phyloP scores from a whole-genome alignment of 1,139 yeast species.

The Geotrichum carabidarum region DNA sequence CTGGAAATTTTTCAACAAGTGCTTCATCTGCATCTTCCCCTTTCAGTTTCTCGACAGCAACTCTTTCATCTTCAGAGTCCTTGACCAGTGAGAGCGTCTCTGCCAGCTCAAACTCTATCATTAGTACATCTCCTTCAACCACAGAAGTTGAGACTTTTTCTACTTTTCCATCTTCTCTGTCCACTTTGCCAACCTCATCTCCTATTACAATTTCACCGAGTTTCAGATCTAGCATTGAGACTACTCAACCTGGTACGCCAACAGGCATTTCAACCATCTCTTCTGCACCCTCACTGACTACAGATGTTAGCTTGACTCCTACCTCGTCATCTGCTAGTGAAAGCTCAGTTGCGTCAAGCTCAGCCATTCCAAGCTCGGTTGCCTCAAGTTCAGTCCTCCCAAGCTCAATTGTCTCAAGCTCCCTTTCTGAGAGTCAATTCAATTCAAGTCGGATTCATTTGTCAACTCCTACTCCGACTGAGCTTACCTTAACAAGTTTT shows the following conservation, averaged over 20 bases:
- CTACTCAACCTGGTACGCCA: constrained; percentile 8
- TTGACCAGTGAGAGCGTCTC: too few species aligned
- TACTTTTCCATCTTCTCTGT: not conserved
- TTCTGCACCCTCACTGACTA: constrained; percentile 1
- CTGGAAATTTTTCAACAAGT: not conserved
- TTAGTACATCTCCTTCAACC: constrained; percentile 1
- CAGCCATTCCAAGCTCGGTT: too few species aligned
- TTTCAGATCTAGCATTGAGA: not conserved
- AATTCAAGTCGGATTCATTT: too few species aligned
- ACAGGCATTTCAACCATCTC: constrained; percentile 14
- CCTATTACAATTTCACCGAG: not conserved
- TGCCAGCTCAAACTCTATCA: not conserved
- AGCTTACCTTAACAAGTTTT: too few species aligned
- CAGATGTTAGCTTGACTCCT: not conserved
- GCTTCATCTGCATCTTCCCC: too few species aligned
- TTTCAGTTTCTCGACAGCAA: too few species aligned
- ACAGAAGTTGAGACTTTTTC: constrained; percentile 2
- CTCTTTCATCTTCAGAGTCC: too few species aligned
- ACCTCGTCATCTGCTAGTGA: not conserved
- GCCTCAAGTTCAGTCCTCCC: too few species aligned
- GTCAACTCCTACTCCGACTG: too few species aligned
- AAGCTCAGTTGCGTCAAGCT: too few species aligned
- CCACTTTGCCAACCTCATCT: not conserved
- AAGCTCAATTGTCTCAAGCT: too few species aligned
- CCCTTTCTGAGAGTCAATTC: too few species aligned